Base-by-base conservation (phyloP, 2,329 filamentous ascomycete species). In the Paramyrothecium sp. region DNA sequence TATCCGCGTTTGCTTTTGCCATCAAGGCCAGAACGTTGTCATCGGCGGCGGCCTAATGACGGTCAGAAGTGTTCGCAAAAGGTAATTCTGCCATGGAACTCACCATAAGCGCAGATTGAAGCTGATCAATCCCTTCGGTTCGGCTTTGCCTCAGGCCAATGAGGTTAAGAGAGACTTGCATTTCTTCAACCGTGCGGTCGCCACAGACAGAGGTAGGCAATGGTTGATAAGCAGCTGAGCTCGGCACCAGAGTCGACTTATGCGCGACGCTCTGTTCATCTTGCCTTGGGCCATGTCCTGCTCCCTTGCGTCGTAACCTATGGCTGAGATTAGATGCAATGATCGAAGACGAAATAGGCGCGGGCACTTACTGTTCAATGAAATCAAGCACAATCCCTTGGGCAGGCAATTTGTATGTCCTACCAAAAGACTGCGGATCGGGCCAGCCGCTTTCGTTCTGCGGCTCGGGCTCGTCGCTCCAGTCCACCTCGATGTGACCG, bases 381-480 rank as follows among this genome's bases (percentile, higher is more conserved):
- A 97, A 92, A 68, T 92, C 87, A 13, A 87, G 78, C 65, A 89
- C 82, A 63, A 92, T 79, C 38, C 87, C 86, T 65, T 79, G 79
- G 59, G 86, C 86, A 1, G 84, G 81, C 55, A 92, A 73, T 58
- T 84, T 84, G 70, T 88, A 88, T 21, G 85, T 76, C 26, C 83
- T 81, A n/a, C 89, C 89, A 67, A 85, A 88, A 17, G 83, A 81
- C 56, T 80, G 77, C 10, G 81, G 71, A 57, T 87, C 83, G 55
- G 80, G 81, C 77, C 88, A 87, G 33, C 79, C 81, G 47, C 74
- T 74, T 51, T 83, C 77, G 33, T 82, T 81, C 26, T 82, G 78
- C 52, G 83, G 79, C 20, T 84, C 81, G 17, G 84, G 80, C 33
- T 85, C 81, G 38, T 88, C 82, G 41, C 81, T 73, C 65, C 77